Evolutionary conservation across 2,329 filamentous ascomycete genomes (phyloP), one percentile per base, ranked within the genome.

Genomic region (Penicillium sclerotiorum): DNA sequence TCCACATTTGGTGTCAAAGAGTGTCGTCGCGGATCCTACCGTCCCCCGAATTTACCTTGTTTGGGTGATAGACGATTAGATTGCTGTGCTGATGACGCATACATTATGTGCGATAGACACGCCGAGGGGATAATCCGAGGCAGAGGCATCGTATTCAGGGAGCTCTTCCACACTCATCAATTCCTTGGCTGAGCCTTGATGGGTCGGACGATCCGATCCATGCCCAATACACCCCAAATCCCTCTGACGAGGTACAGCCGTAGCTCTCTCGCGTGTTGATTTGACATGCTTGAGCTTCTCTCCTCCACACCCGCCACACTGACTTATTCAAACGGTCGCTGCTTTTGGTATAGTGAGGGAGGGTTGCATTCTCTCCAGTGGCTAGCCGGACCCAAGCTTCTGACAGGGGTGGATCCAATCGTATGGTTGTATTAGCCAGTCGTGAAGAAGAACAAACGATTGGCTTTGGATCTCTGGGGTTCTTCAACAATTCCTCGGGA

Each of bases 361-460:
- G 51, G 59, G 65, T 66, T 66, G 53, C 68, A 71, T 72, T 71
- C 64, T 59, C 50, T 30, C 47, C 48, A 53, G 67, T 70, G 69
- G 68, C 67, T 64, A 62, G 62, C 54, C 38, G 50, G 42, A 45
- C 50, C 48, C 51, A 49, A 58, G 49, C 44, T 55, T 53, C 50
- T 59, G 48, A 40, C 47, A 44, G 50, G 45, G 42, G 50, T 61
- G 60, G 55, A 50, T 44, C 47, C 53, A 45, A 45, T 53, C 49
- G 51, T 56, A 59, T 60, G 60, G 60, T 50, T 59, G 49, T 54
- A 53, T 63, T 57, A 65, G 58, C 62, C 53, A 54, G 49, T 28
- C 46, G 23, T 40, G 8, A 18, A 13, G 47, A 45, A 52, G 28
- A 17, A 7, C 30, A 37, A 41, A 30, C 56, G 39, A 68, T 70